Percentiles rank a stretch among this genome's conserved stretches.
phyloP scores from a whole-genome alignment of 2,329 filamentous ascomycete species.

The Phyllosticta citriasiana region DNA sequence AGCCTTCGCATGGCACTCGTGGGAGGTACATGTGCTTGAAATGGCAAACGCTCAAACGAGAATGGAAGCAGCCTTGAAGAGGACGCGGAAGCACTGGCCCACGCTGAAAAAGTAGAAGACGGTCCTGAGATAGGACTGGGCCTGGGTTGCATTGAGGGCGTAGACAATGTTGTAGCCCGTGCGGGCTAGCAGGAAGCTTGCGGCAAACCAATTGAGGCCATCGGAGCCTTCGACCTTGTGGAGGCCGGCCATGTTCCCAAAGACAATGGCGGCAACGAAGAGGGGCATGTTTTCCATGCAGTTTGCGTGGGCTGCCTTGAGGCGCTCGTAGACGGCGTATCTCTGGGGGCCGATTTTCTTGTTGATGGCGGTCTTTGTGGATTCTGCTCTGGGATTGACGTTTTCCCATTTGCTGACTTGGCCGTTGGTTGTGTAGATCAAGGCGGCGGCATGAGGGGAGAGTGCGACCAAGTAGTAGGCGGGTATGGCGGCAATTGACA shows the following conservation, averaged over 20 bases:
- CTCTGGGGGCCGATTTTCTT: constrained; percentile 26
- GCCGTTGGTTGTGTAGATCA: constrained; percentile 27
- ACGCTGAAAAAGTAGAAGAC: constrained; percentile 20
- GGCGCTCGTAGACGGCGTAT: constrained; percentile 35
- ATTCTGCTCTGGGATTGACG: constrained; percentile 30
- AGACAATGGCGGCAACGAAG: constrained; percentile 34
- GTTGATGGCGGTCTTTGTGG: constrained; percentile 26
- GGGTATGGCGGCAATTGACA: constrained; percentile 36
- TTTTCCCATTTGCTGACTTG: constrained; percentile 32
- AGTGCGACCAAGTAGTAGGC: constrained; percentile 34
- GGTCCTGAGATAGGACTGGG: constrained; percentile 17
- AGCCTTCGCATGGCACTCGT: too few species aligned
- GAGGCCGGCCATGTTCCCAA: constrained; percentile 32
- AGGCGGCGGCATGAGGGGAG: constrained; percentile 31
- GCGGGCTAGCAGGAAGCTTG: constrained; percentile 27
- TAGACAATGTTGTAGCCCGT: constrained; percentile 28
- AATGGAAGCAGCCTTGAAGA: constrained; percentile 21
- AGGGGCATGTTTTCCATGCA: constrained; percentile 38
- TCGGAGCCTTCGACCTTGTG: constrained; percentile 16
- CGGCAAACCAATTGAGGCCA: constrained; percentile 27
- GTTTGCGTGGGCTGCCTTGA: constrained; percentile 36
- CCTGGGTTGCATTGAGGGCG: constrained; percentile 19
- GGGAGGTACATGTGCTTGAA: background rate
- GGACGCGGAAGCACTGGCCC: constrained; percentile 20
- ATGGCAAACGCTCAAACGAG: constrained; percentile 9